Conservation (phyloP, 2,329 filamentous ascomycete species). For the Penicillium sp. region DNA sequence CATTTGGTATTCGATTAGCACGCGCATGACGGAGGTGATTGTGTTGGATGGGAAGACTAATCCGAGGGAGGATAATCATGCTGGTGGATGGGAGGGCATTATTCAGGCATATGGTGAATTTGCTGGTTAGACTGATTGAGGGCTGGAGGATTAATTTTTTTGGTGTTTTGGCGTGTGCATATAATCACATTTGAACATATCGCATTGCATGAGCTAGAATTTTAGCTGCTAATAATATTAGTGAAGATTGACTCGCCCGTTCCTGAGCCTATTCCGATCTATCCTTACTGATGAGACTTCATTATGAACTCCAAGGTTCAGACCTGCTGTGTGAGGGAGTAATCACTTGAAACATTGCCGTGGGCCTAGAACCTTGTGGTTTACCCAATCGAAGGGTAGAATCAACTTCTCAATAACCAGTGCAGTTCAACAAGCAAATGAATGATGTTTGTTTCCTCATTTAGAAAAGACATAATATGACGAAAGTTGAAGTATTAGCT, state of each 20-base stretch:
- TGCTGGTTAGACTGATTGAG: slow-evolving; percentile 4
- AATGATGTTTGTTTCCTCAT: too few species aligned
- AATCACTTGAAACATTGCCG: too few species aligned
- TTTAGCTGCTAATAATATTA: not conserved
- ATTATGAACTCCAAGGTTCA: too few species aligned
- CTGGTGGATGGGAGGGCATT: slow-evolving; percentile 35
- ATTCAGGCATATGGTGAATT: slow-evolving; percentile 32
- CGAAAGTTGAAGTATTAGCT: too few species aligned
- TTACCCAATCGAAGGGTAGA: too few species aligned
- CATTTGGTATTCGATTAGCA: slow-evolving; percentile 36
- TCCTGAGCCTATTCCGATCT: too few species aligned
- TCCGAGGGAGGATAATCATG: slow-evolving; percentile 27
- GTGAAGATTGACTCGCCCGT: not conserved
- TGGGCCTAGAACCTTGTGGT: too few species aligned
- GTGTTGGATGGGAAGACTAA: slow-evolving; percentile 31
- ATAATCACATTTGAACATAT: not conserved
- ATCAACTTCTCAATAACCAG: too few species aligned
- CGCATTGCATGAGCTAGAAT: not conserved
- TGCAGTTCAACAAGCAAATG: too few species aligned
- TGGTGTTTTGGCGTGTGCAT: not conserved
- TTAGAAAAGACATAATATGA: too few species aligned
- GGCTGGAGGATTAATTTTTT: not conserved
- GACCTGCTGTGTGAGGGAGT: too few species aligned
- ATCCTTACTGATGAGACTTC: too few species aligned
- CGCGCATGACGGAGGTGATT: slow-evolving; percentile 32